These are phyloP conservation scores for Nicotiana tabacum DNA, from an alignment of 257 asterid species.

Conservation along the genomic window DNA sequence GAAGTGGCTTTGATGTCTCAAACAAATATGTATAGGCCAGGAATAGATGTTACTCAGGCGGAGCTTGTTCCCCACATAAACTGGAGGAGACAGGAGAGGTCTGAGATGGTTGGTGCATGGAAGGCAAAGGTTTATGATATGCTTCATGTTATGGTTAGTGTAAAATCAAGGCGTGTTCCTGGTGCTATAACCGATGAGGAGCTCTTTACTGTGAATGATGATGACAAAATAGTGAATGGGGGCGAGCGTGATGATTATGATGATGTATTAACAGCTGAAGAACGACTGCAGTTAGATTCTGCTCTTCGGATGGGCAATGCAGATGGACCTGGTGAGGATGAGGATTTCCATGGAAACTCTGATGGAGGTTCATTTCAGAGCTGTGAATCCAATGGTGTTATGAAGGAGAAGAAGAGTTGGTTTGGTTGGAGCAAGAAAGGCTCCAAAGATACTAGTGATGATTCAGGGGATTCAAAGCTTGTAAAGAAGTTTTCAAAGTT, in stretches of 20 bases:
- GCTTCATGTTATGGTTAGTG: slow-evolving; percentile 93
- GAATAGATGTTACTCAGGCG: slow-evolving; percentile 97
- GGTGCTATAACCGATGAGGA: slow-evolving; percentile 99
- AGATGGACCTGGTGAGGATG: slow-evolving; percentile 72
- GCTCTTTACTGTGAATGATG: slow-evolving; percentile 80
- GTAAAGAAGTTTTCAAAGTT: slow-evolving; percentile 73
- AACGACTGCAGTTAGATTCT: slow-evolving; percentile 84
- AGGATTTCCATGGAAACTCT: slow-evolving; percentile 57
- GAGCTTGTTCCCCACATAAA: slow-evolving; percentile 88
- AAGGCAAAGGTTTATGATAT: slow-evolving; percentile 92
- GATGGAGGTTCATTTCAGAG: slow-evolving; percentile 65
- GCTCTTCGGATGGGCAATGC: slow-evolving; percentile 71
- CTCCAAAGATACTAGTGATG: slow-evolving; percentile 68
- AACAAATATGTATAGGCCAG: slow-evolving; percentile 98
- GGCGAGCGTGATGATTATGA: slow-evolving; percentile 62
- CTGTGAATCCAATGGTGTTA: slow-evolving; percentile 66
- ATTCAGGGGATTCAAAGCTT: slow-evolving; percentile 70
- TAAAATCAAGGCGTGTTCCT: slow-evolving; percentile 97
- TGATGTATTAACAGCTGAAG: slow-evolving; percentile 94
- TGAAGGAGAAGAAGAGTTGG: slow-evolving; percentile 91
- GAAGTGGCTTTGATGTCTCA: slow-evolving; percentile 99
- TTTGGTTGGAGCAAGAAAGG: slow-evolving; percentile 85
- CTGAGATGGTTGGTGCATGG: slow-evolving; percentile 95
- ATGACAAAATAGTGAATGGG: slow-evolving; percentile 56
- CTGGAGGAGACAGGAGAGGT: slow-evolving; percentile 97